A percentile compares a stretch with the other conserved stretches of the same genome.
These are phyloP conservation scores for Fusarium sp. DNA, from an alignment of 2,329 filamentous ascomycete genomes.

Conservation along the genomic window DNA sequence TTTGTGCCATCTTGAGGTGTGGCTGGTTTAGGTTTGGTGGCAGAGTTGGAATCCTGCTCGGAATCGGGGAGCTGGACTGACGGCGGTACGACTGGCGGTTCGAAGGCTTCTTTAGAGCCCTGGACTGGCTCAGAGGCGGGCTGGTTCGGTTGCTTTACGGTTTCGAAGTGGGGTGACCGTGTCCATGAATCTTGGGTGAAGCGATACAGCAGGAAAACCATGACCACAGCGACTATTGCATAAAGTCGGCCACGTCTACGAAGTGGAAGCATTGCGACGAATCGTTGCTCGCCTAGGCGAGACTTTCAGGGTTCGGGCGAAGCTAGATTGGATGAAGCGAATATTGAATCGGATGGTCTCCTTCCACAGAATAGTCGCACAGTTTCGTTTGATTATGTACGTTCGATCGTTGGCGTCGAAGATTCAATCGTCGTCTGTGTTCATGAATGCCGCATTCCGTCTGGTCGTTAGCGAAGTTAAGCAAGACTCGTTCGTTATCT, in stretches of 20 bases:
- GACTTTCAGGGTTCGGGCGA: conserved; percentile 32
- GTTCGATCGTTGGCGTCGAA: conserved; percentile 19
- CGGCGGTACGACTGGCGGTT: conserved; percentile 34
- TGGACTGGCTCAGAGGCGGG: conserved; percentile 21
- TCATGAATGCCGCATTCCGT: conserved; percentile 31
- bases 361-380: neutral
- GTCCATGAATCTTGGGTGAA: conserved; percentile 58
- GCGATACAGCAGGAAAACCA: conserved; percentile 67
- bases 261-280: conserved; percentile 59
- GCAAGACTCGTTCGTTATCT: neutral
- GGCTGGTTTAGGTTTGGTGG: conserved; percentile 22
- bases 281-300: conserved; percentile 46
- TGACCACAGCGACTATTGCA: conserved; percentile 65
- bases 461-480: conserved; percentile 8
- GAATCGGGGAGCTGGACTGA: conserved; percentile 34
- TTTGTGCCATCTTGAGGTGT: conserved; percentile 18
- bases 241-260: conserved; percentile 74
- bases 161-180: conserved; percentile 34
- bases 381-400: neutral
- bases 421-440: conserved; percentile 22
- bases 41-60: conserved; percentile 18
- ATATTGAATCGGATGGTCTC: neutral
- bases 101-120: conserved; percentile 35
- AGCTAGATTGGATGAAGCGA: neutral
- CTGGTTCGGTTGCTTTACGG: conserved; percentile 20